These are phyloP conservation scores for Paracamarosporium sp. DNA, from an alignment of 2,329 filamentous ascomycete genomes.

Conservation along the genomic window DNA sequence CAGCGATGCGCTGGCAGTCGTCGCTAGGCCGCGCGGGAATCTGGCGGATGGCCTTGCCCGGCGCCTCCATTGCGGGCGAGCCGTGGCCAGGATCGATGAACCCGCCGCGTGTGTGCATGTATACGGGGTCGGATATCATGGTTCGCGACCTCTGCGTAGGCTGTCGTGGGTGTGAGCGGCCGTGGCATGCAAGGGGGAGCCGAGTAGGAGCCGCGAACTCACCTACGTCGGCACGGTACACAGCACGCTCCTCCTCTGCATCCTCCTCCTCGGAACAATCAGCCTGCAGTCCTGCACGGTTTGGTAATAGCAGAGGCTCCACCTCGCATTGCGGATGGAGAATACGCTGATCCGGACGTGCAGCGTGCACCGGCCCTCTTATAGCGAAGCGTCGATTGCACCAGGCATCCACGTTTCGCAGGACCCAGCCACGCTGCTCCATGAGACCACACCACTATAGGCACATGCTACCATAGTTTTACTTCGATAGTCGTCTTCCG, in stretches of 20 bases:
- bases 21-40: slow-evolving; percentile 25
- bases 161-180: background rate
- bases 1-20: slow-evolving; percentile 43
- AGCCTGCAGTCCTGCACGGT: background rate
- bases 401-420: slow-evolving; percentile 9
- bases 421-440: slow-evolving; percentile 4
- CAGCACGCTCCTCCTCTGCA: background rate
- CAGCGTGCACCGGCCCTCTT: slow-evolving; percentile 3
- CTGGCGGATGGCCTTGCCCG: slow-evolving; percentile 13
- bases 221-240: no score
- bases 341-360: background rate
- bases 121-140: background rate
- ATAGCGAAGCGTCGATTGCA: background rate
- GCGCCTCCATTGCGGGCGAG: slow-evolving; percentile 3
- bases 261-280: background rate
- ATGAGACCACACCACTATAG: background rate
- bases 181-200: background rate
- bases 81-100: background rate
- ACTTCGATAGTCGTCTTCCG: no score
- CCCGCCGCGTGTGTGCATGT: background rate
- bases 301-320: background rate
- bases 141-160: background rate
- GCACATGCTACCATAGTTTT: no score
- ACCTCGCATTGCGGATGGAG: background rate
- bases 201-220: background rate